Conservation (phyloP, 768 basidiomycete species). For the Boletus rubescentipes region DNA sequence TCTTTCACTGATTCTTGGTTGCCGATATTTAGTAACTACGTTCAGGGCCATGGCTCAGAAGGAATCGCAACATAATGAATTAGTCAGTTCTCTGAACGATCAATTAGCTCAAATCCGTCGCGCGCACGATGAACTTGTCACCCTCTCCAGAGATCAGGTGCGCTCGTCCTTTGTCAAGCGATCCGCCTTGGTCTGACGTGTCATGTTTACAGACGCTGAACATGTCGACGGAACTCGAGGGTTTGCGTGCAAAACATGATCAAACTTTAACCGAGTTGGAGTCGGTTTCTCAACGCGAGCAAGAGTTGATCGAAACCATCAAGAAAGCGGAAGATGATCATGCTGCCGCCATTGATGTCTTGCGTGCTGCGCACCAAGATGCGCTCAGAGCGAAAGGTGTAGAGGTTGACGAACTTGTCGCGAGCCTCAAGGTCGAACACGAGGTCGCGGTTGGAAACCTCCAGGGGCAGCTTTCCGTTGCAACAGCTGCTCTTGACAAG, state of each 20-base stretch:
- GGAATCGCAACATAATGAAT: slow-evolving; percentile 84
- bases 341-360: slow-evolving; percentile 44
- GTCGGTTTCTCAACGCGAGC: slow-evolving; percentile 55
- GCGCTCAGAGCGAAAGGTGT: slow-evolving; percentile 40
- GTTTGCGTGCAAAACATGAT: slow-evolving; percentile 60
- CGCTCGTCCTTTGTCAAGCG: slow-evolving; percentile 3
- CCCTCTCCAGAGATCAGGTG: slow-evolving; percentile 85
- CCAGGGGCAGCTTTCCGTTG: slow-evolving; percentile 44
- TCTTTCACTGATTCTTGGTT: slow-evolving; percentile 3
- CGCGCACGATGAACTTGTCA: slow-evolving; percentile 78
- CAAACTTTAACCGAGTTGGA: slow-evolving; percentile 53
- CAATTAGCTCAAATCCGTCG: slow-evolving; percentile 70
- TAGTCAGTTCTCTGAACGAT: slow-evolving; percentile 66
- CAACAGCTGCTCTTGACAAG: slow-evolving; percentile 43
- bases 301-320: slow-evolving; percentile 49
- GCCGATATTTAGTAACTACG: slow-evolving; percentile 5
- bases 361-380: slow-evolving; percentile 47
- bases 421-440: slow-evolving; percentile 51
- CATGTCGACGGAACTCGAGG: slow-evolving; percentile 85
- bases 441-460: slow-evolving; percentile 38
- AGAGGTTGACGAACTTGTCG: slow-evolving; percentile 43
- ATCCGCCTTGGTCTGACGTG: neutral
- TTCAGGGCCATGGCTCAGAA: slow-evolving; percentile 95
- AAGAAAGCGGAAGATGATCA: slow-evolving; percentile 53
- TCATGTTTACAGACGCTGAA: slow-evolving; percentile 59